Base-by-base conservation (phyloP, 768 basidiomycete genomes). In the Tricholoma matsutake region DNA sequence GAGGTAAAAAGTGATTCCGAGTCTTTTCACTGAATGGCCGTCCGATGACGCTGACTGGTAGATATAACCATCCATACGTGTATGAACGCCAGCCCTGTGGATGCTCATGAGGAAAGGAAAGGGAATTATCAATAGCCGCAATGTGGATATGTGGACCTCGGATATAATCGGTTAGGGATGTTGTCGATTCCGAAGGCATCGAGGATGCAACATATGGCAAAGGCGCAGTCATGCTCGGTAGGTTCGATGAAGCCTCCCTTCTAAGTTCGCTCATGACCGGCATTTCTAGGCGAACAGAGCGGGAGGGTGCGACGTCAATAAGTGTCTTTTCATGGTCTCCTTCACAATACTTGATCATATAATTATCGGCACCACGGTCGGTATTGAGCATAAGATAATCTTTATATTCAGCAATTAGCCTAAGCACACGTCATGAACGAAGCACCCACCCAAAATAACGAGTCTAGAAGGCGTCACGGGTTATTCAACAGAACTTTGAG, bases 351-450 rank as follows among this genome's bases (percentile, higher is more conserved):
- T 92, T 94, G 75, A 94, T 89, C 92, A 94, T 94, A 73, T 91
- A 94, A 72, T 94, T 93, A 76, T 94, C 92, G 1, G 91, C 88
- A 37, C 83, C 88, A 55, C 93, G 86, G 70, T 94, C 94, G 18
- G 94, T 96, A 72, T 95, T 96, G 56, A 93, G 85, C 89, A 96
- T 96, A 47, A 96, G 79, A 74, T 90, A 94, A 73, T 96, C 93
- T 91, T 56, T 57, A 45, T 37, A 51, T 56, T 59, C 31, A 56
- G 49, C 25, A 32, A 10, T 47, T 35, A 54, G 43, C 10, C 51
- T 52, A 56, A 14, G 16, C 6, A 45, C 16, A 6, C 29, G 14
- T 32, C 16, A 10, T n/a, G n/a, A 14, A 39, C 47, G 52, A 10
- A 61, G 28, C 20, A 51, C 73, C 47, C 72, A 91, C 91, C 91